Percentiles rank a stretch among this genome's conserved stretches.
Evolutionary conservation across 208 protist species (phyloP).

Genomic region (Crithidia fasciculata): DNA sequence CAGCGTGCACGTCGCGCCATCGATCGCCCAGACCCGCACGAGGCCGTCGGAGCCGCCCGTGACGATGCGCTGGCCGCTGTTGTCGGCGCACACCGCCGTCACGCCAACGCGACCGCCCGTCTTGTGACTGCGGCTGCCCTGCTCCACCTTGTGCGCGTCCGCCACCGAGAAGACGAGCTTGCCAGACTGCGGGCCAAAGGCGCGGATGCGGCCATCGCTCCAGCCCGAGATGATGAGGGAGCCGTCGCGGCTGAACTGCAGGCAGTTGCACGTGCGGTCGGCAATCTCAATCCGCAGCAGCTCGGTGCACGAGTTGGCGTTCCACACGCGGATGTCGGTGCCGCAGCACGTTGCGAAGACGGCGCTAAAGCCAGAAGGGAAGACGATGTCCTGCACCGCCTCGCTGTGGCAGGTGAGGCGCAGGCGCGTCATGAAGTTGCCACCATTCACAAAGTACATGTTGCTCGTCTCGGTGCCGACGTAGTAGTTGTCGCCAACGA

Average conservation of each 20-base stretch:
- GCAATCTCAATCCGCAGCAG: constrained; percentile 95
- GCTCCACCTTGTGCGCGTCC: constrained; percentile 94
- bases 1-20: constrained; percentile 79
- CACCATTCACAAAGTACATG: constrained; percentile 92
- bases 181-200: constrained; percentile 95
- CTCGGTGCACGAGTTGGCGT: constrained; percentile 89
- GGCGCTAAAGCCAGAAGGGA: constrained; percentile 91
- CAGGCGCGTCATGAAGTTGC: constrained; percentile 90
- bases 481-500: constrained; percentile 85
- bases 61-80: constrained; percentile 75
- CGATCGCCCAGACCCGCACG: constrained; percentile 91
- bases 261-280: constrained; percentile 92
- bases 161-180: constrained; percentile 96
- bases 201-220: constrained; percentile 95
- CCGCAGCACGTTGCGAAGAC: constrained; percentile 96
- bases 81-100: constrained; percentile 88
- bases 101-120: constrained; percentile 69
- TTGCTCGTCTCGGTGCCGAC: constrained; percentile 90
- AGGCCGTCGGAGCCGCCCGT: constrained; percentile 94
- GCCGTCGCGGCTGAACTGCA: constrained; percentile 93
- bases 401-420: constrained; percentile 94
- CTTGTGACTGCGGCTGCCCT: constrained; percentile 57
- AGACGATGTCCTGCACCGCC: constrained; percentile 94
- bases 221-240: constrained; percentile 93
- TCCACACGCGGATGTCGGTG: constrained; percentile 96